These are phyloP conservation scores for Didymella arachidicola DNA, from an alignment of 2,329 filamentous ascomycete species.

Conservation along the genomic window DNA sequence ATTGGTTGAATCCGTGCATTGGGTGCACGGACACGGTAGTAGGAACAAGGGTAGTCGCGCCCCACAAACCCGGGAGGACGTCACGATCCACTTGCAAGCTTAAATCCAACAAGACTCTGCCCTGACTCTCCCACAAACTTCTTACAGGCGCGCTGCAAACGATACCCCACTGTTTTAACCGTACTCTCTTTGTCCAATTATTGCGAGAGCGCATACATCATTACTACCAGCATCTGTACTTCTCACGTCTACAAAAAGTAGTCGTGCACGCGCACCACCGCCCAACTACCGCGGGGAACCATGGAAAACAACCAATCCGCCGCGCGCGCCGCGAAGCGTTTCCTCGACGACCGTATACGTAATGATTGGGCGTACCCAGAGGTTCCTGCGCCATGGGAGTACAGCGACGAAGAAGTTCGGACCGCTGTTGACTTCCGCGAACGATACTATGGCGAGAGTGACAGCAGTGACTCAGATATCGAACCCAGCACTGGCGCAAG, in stretches of 20 bases:
- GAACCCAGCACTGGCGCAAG: conserved; percentile 23
- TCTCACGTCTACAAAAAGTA: background rate
- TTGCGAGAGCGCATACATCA: background rate
- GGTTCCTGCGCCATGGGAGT: conserved; percentile 40
- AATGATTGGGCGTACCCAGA: conserved; percentile 57
- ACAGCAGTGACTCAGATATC: conserved; percentile 30
- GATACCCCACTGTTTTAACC: conserved; percentile 20
- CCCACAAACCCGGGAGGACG: conserved; percentile 16
- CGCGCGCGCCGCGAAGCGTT: conserved; percentile 52
- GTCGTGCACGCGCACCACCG: background rate
- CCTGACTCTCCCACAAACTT: conserved; percentile 5
- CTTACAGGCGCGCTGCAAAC: conserved; percentile 13
- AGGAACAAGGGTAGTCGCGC: conserved; percentile 3
- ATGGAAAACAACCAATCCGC: conserved; percentile 55
- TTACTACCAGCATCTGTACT: background rate
- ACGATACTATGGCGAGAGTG: conserved; percentile 53
- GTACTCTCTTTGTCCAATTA: background rate
- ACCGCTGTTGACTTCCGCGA: conserved; percentile 51
- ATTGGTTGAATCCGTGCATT: too few relatives aligned
- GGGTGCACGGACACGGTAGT: too few relatives aligned
- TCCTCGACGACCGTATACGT: conserved; percentile 53
- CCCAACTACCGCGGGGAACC: background rate
- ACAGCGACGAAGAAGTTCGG: conserved; percentile 47
- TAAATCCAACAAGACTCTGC: conserved; percentile 17
- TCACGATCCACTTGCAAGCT: conserved; percentile 21